phyloP scores from a whole-genome alignment of 2,329 filamentous ascomycete species.

The Aspergillus ibericus region DNA sequence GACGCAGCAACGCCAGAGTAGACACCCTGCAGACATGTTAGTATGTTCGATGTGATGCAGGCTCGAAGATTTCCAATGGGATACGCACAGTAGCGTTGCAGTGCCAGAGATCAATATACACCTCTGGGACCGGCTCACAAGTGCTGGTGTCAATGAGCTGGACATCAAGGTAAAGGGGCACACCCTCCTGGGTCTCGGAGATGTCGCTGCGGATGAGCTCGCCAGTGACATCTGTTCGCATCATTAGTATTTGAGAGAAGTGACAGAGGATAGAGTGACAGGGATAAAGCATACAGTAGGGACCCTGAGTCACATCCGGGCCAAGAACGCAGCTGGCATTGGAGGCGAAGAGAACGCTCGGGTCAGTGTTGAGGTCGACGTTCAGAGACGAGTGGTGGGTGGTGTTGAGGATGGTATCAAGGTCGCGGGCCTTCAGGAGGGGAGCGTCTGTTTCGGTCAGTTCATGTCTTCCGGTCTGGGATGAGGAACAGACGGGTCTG shows the following conservation, averaged over 20 bases:
- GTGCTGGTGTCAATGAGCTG: slow-evolving; percentile 44
- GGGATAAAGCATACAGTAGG: slow-evolving; percentile 45
- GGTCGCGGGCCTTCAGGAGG: slow-evolving; percentile 35
- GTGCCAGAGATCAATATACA: slow-evolving; percentile 33
- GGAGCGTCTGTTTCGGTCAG: slow-evolving; percentile 14
- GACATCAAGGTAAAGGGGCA: slow-evolving; percentile 42
- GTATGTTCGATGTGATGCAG: too few species aligned
- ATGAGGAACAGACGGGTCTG: slow-evolving; percentile 22
- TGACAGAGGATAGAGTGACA: too few species aligned
- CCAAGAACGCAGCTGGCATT: slow-evolving; percentile 49
- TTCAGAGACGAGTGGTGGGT: slow-evolving; percentile 41
- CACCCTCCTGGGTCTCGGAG: slow-evolving; percentile 32
- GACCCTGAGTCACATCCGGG: slow-evolving; percentile 56
- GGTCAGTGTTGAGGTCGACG: slow-evolving; percentile 24
- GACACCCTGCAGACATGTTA: slow-evolving; percentile 29
- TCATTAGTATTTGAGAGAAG: background rate
- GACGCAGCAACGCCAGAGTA: slow-evolving; percentile 40
- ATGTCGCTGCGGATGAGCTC: slow-evolving; percentile 43
- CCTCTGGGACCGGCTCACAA: slow-evolving; percentile 41
- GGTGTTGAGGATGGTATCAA: slow-evolving; percentile 36
- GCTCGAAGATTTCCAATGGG: too few species aligned
- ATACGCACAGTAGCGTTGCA: slow-evolving; percentile 37
- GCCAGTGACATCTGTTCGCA: slow-evolving; percentile 32
- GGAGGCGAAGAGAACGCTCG: slow-evolving; percentile 30
- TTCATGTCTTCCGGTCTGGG: background rate